Conservation (phyloP, 2,329 filamentous ascomycete genomes). For the Metarhizium anisopliae region DNA sequence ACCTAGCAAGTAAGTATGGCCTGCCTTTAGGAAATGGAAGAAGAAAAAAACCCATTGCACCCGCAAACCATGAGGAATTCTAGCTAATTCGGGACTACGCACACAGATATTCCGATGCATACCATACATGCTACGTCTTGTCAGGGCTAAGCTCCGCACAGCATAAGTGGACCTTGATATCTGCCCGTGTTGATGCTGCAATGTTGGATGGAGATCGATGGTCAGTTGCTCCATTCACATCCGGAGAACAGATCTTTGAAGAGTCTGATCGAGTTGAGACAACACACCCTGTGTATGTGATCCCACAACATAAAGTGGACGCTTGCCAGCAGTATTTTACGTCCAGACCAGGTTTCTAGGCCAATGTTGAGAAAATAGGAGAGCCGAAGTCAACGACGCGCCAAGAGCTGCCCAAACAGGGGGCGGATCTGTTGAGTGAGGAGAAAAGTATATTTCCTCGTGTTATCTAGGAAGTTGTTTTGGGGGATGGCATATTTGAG, state of each 20-base stretch:
- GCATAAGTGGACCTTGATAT: constrained; percentile 48
- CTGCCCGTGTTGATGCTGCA: constrained; percentile 21
- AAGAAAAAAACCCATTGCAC: neutral
- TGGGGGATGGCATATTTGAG: neutral
- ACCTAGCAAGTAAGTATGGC: constrained; percentile 65
- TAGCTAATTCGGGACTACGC: constrained; percentile 3
- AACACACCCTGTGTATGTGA: constrained; percentile 77
- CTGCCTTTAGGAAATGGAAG: neutral
- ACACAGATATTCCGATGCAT: constrained; percentile 66
- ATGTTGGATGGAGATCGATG: constrained; percentile 32
- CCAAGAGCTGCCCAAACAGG: neutral
- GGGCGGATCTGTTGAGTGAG: neutral
- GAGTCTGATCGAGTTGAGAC: constrained; percentile 59
- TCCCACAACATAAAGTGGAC: constrained; percentile 62
- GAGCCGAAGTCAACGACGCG: neutral
- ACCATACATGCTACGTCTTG: constrained; percentile 89
- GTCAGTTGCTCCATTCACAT: constrained; percentile 39
- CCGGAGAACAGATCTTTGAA: constrained; percentile 56
- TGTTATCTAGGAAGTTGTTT: neutral
- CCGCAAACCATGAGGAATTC: neutral
- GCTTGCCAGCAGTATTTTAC: constrained; percentile 57
- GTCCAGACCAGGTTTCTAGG: constrained; percentile 46
- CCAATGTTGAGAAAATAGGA: neutral
- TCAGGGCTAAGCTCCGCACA: constrained; percentile 77
- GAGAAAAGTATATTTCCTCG: neutral